Percentiles rank a stretch among this genome's conserved stretches.
phyloP scores from a whole-genome alignment of 1,284 basidiomycete genomes.

The Austroboletus olivaceoglutinosus region DNA sequence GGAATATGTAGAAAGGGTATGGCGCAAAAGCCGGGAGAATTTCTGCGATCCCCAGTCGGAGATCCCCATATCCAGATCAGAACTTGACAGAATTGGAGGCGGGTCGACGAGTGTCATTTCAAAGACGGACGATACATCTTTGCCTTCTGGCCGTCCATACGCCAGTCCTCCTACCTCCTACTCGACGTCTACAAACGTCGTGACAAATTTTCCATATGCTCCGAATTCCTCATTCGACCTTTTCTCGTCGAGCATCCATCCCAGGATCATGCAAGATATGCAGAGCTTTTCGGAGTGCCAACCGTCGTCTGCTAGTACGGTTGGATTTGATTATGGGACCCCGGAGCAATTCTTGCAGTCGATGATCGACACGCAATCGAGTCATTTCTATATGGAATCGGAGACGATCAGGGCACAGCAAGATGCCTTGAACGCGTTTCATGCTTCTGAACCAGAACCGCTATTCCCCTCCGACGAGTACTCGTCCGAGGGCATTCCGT shows the following conservation, averaged over 20 bases:
- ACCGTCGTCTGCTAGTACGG: constrained; percentile 9
- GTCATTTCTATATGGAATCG: constrained; percentile 17
- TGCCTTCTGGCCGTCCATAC: constrained; percentile 3
- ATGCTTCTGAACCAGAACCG: background rate
- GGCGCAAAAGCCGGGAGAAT: constrained; percentile 51
- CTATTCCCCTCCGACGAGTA: too few species aligned
- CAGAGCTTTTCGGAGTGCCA: constrained; percentile 41
- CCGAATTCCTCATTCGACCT: constrained; percentile 7
- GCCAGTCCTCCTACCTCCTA: background rate
- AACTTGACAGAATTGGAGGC: constrained; percentile 61
- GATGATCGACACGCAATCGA: constrained; percentile 28
- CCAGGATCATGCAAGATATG: constrained; percentile 45
- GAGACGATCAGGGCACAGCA: constrained; percentile 17
- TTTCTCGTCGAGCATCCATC: constrained; percentile 33
- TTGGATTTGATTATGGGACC: constrained; percentile 3
- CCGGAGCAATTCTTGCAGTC: constrained; percentile 28
- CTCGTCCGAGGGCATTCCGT: too few species aligned
- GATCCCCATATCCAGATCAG: constrained; percentile 37
- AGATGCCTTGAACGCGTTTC: constrained; percentile 12
- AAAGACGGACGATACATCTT: constrained; percentile 9
- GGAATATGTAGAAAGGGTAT: constrained; percentile 51
- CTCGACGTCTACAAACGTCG: background rate
- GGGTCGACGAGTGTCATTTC: constrained; percentile 52
- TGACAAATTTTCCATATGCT: background rate
- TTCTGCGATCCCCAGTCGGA: constrained; percentile 37